These are phyloP conservation scores for Candida germanica DNA, from an alignment of 805 yeast species.

Conservation along the genomic window DNA sequence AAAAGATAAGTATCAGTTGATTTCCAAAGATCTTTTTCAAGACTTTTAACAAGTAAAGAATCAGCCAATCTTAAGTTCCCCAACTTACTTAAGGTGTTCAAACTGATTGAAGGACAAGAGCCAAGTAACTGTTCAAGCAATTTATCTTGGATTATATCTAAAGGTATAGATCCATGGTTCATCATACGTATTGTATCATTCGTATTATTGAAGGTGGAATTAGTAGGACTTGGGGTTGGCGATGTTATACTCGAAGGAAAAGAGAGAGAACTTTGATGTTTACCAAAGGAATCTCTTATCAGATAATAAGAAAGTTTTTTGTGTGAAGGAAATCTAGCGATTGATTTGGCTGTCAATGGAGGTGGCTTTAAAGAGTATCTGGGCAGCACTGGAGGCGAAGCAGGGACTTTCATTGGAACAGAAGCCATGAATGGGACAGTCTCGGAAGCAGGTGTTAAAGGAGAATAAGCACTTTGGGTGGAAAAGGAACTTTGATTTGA, in stretches of 20 bases:
- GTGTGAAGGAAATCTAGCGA: too few relatives aligned
- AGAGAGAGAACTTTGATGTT: too few relatives aligned
- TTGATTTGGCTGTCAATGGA: neutral
- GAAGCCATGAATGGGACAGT: too few relatives aligned
- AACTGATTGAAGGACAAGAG: constrained; percentile 19
- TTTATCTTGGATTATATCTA: constrained; percentile 26
- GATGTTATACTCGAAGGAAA: constrained; percentile 10
- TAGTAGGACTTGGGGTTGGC: constrained; percentile 21
- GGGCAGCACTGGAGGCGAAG: neutral
- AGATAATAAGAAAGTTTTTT: too few relatives aligned
- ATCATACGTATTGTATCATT: constrained; percentile 16
- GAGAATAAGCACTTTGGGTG: too few relatives aligned
- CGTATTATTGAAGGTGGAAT: constrained; percentile 11
- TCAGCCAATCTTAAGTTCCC: constrained; percentile 39
- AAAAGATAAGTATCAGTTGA: constrained; percentile 29
- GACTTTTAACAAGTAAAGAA: constrained; percentile 18
- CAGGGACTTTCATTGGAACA: too few relatives aligned
- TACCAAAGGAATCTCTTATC: too few relatives aligned
- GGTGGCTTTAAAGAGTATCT: neutral
- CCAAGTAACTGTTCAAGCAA: constrained; percentile 28
- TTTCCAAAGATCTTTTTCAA: neutral
- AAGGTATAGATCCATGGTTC: constrained; percentile 17
- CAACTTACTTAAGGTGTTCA: constrained; percentile 25
- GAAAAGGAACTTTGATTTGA: neutral
- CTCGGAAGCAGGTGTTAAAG: too few relatives aligned